Evolutionary conservation across 345 rosid genomes (phyloP).

Genomic region (Theobroma cacao): DNA sequence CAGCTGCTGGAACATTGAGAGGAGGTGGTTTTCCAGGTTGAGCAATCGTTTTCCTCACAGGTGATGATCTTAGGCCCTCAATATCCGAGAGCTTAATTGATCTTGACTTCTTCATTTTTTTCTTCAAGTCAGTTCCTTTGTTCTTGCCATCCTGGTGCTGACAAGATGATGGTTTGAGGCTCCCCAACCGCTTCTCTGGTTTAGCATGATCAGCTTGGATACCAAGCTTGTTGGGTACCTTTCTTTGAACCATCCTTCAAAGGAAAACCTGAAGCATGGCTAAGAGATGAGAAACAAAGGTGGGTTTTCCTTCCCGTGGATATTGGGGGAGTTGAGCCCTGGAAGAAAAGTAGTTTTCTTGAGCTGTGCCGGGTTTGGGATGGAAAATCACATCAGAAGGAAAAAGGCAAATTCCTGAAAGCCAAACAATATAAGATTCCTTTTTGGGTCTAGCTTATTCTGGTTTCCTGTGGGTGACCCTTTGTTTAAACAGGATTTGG

Average conservation of each 20-base stretch:
- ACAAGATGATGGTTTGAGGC: conserved; percentile 42
- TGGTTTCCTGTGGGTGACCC: conserved; percentile 16
- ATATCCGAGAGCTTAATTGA: conserved; percentile 49
- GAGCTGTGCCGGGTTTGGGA: background rate
- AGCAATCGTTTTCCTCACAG: conserved; percentile 31
- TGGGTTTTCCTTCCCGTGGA: conserved; percentile 18
- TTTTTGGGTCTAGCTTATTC: conserved; percentile 10
- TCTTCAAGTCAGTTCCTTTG: conserved; percentile 67
- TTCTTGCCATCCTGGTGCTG: conserved; percentile 57
- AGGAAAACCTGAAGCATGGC: conserved; percentile 29
- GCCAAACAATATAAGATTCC: conserved; percentile 24
- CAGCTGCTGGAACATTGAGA: conserved; percentile 11
- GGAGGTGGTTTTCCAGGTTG: conserved; percentile 54
- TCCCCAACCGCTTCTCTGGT: conserved; percentile 42
- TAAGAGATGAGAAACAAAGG: background rate
- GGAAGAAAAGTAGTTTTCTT: conserved; percentile 23
- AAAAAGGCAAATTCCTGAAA: conserved; percentile 1
- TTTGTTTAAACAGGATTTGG: conserved; percentile 6
- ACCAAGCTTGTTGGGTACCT: conserved; percentile 51
- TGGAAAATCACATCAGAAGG: background rate
- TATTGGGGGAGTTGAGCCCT: conserved; percentile 3
- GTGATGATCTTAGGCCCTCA: conserved; percentile 29
- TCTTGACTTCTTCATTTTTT: conserved; percentile 74
- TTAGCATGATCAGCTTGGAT: conserved; percentile 47
- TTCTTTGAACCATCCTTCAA: conserved; percentile 83